phyloP scores from a whole-genome alignment of 768 basidiomycete genomes.

The Udeniomyces megalosporus region DNA sequence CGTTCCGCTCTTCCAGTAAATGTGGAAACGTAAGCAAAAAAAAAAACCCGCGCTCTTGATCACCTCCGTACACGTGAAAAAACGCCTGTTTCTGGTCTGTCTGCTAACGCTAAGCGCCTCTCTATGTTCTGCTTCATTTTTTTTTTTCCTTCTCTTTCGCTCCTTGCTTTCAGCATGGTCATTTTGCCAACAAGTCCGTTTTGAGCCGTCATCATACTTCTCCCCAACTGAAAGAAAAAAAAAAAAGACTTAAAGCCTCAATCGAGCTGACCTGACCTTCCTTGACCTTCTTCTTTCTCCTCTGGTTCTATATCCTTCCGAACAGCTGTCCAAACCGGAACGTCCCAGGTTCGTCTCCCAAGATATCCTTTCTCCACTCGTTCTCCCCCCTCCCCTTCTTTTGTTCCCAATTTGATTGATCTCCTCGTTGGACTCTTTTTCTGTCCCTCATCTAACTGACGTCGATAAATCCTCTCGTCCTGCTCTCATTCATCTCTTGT shows the following conservation, averaged over 20 bases:
- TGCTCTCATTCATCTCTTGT: too few species aligned
- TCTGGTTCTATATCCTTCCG: neutral
- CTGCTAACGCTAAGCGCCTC: too few species aligned
- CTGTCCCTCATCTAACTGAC: neutral
- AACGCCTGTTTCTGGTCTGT: too few species aligned
- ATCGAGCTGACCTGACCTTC: too few species aligned
- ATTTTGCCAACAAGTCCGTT: slow-evolving; percentile 46
- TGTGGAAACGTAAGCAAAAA: too few species aligned
- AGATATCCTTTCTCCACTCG: slow-evolving; percentile 30
- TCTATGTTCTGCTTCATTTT: too few species aligned
- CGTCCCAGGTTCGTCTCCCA: slow-evolving; percentile 74
- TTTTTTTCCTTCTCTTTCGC: neutral
- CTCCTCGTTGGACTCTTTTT: neutral
- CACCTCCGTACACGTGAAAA: too few species aligned
- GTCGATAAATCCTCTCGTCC: too few species aligned
- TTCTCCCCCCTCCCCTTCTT: neutral
- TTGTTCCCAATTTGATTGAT: neutral
- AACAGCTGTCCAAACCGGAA: slow-evolving; percentile 35
- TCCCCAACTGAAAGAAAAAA: too few species aligned
- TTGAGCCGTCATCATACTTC: slow-evolving; percentile 47
- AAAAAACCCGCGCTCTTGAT: too few species aligned
- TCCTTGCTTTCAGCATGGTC: neutral
- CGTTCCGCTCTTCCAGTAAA: neutral
- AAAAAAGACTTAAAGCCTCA: too few species aligned
- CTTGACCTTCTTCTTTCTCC: neutral